Evolutionary conservation across 441 rosid species (phyloP).

Genomic region (Breynia disticha): DNA sequence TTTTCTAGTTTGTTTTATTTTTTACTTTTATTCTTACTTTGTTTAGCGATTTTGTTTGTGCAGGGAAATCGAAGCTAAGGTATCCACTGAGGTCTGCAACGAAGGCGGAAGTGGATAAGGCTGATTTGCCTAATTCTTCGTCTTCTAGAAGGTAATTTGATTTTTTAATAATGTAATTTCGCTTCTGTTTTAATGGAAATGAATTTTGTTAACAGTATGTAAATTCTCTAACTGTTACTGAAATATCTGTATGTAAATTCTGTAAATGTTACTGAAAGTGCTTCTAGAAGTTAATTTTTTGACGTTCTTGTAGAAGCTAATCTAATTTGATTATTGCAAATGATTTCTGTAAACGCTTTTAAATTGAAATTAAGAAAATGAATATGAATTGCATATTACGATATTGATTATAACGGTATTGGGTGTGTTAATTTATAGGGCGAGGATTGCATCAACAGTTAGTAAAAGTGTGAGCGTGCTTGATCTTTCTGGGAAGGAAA

Average conservation of each 20-base stretch:
- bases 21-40: neutral
- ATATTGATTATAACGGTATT: neutral
- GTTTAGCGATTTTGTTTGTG: conserved; percentile 18
- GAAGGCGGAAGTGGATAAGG: conserved; percentile 49
- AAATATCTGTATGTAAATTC: too few relatives aligned
- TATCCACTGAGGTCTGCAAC: conserved; percentile 72
- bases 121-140: conserved; percentile 35
- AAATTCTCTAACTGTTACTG: too few relatives aligned
- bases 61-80: conserved; percentile 53
- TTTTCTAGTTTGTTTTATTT: neutral
- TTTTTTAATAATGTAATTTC: neutral
- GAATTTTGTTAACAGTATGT: too few relatives aligned
- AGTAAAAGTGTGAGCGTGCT: conserved; percentile 73
- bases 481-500: conserved; percentile 56
- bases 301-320: too few relatives aligned
- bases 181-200: too few relatives aligned
- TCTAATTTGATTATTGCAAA: too few relatives aligned
- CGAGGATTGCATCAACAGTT: conserved; percentile 34
- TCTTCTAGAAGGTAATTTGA: conserved; percentile 41
- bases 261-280: too few relatives aligned
- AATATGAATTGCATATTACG: too few relatives aligned
- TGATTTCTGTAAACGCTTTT: too few relatives aligned
- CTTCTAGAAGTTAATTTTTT: too few relatives aligned
- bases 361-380: neutral
- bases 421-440: conserved; percentile 26